A percentile compares a stretch with the other conserved stretches of the same genome.
Evolutionary conservation across 2,329 filamentous ascomycete species (phyloP).

Genomic region (Cladosporium sphaerospermum): DNA sequence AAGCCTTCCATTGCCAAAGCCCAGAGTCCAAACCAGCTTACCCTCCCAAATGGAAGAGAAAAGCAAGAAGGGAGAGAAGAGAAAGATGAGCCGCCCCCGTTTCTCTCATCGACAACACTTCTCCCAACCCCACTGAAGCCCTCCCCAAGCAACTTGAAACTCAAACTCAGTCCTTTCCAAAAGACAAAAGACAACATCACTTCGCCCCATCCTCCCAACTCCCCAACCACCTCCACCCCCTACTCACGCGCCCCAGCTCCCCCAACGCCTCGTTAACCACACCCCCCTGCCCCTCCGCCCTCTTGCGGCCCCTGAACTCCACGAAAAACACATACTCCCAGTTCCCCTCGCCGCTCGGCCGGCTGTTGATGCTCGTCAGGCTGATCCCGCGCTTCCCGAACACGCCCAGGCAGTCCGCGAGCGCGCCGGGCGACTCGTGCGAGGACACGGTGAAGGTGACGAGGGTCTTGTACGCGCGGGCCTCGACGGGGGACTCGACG

Average conservation of each 20-base stretch:
- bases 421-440: slow-evolving; percentile 69
- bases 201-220: slow-evolving; percentile 24
- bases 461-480: slow-evolving; percentile 55
- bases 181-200: neutral
- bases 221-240: slow-evolving; percentile 53
- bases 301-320: slow-evolving; percentile 68
- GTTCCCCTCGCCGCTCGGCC: slow-evolving; percentile 65
- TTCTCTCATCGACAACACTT: too few relatives aligned
- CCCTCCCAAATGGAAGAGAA: too few relatives aligned
- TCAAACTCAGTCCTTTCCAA: neutral
- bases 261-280: slow-evolving; percentile 56
- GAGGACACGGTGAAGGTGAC: slow-evolving; percentile 72
- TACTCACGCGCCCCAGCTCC: slow-evolving; percentile 52
- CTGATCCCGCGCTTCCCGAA: slow-evolving; percentile 71
- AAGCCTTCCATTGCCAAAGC: too few relatives aligned
- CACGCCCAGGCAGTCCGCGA: slow-evolving; percentile 72
- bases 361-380: slow-evolving; percentile 81
- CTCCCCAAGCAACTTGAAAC: neutral
- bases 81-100: too few relatives aligned
- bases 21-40: too few relatives aligned
- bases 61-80: too few relatives aligned
- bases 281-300: slow-evolving; percentile 40
- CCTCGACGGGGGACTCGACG: slow-evolving; percentile 9
- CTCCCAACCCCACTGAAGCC: neutral
- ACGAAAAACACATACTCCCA: slow-evolving; percentile 97